Evolutionary conservation across 495 filamentous ascomycete species (phyloP).

Genomic region (Stereocaulon alpinum): DNA sequence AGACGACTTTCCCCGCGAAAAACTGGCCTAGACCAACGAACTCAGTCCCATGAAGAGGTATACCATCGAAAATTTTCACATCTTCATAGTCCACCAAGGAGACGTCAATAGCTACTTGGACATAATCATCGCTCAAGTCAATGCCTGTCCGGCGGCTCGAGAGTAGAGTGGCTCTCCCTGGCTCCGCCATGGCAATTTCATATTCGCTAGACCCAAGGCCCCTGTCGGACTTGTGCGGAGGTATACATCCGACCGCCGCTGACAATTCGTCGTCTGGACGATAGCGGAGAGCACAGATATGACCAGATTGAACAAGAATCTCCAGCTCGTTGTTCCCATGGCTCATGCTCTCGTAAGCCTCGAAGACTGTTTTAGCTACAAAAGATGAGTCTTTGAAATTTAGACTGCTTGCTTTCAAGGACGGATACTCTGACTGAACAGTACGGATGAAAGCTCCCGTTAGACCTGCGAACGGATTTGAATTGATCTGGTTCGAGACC

Average conservation of each 20-base stretch:
- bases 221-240: neutral
- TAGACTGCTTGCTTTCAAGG: constrained; percentile 14
- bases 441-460: constrained; percentile 18
- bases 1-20: constrained; percentile 15
- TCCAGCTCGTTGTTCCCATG: neutral
- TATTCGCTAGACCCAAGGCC: constrained; percentile 13
- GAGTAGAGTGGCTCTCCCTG: constrained; percentile 6
- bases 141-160: neutral
- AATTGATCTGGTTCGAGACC: constrained; percentile 11
- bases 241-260: constrained; percentile 11
- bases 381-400: neutral
- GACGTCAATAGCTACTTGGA: constrained; percentile 10
- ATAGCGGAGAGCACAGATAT: constrained; percentile 11
- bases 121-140: neutral
- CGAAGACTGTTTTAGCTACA: neutral
- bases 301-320: constrained; percentile 2
- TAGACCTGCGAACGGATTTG: constrained; percentile 10
- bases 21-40: constrained; percentile 4
- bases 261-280: constrained; percentile 19
- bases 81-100: constrained; percentile 12
- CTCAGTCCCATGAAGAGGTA: neutral
- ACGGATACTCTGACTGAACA: constrained; percentile 19
- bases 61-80: neutral
- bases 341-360: neutral
- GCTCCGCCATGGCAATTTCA: constrained; percentile 4